Conservation (phyloP, 306 rosid species). For the Fragaria nilgerrensis region DNA sequence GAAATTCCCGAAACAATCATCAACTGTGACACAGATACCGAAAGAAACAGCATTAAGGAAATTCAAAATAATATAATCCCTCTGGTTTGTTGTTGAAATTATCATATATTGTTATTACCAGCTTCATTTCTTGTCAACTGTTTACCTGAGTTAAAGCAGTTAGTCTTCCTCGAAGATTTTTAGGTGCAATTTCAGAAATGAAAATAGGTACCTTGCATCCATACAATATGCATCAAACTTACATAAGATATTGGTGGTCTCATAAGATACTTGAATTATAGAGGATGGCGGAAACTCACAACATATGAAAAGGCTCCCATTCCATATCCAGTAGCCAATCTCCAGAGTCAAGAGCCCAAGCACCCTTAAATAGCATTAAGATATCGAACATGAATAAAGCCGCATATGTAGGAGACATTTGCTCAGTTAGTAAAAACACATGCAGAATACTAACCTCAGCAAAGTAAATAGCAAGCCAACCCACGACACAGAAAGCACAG, state of each 20-base stretch:
- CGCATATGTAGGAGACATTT: conserved; percentile 7
- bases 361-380: conserved; percentile 37
- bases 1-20: conserved; percentile 74
- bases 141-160: conserved; percentile 83
- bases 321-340: conserved; percentile 95
- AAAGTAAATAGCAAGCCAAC: conserved; percentile 83
- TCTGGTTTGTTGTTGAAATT: neutral
- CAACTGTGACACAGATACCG: conserved; percentile 40
- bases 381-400: conserved; percentile 15
- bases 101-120: neutral
- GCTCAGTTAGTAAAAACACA: conserved; percentile 13
- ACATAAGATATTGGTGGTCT: neutral
- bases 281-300: conserved; percentile 36
- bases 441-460: conserved; percentile 51
- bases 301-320: conserved; percentile 93
- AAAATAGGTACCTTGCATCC: conserved; percentile 73
- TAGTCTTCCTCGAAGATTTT: conserved; percentile 75
- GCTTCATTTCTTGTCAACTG: neutral
- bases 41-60: neutral
- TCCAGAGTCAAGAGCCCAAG: conserved; percentile 72
- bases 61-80: neutral
- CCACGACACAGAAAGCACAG: conserved; percentile 60
- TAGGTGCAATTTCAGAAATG: conserved; percentile 91
- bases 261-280: neutral
- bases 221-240: conserved; percentile 19